phyloP scores from a whole-genome alignment of 2,329 filamentous ascomycete genomes.

The Canariomyces notabilis region DNA sequence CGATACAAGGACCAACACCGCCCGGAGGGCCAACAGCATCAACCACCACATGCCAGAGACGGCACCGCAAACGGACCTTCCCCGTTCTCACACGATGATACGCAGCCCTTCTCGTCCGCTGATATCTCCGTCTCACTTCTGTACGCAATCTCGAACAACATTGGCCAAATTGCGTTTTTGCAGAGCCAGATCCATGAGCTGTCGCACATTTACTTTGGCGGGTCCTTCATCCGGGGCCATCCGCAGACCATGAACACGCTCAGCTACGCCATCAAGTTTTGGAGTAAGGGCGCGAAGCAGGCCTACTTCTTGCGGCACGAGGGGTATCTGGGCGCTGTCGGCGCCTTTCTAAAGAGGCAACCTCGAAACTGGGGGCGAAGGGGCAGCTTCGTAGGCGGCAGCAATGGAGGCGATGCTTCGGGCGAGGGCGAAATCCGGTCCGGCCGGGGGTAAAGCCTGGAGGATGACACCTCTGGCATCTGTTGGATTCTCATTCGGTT shows the following conservation, averaged over 20 bases:
- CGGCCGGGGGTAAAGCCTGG: not conserved
- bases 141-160: constrained; percentile 96
- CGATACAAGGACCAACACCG: constrained; percentile 29
- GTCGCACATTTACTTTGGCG: constrained; percentile 94
- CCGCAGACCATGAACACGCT: constrained; percentile 97
- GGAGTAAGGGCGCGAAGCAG: constrained; percentile 86
- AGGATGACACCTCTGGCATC: not conserved
- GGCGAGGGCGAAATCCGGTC: constrained; percentile 6
- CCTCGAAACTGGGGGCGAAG: constrained; percentile 86
- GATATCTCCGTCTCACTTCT: constrained; percentile 89
- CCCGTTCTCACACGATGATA: constrained; percentile 9
- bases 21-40: constrained; percentile 14
- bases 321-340: constrained; percentile 89
- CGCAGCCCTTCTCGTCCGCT: constrained; percentile 63
- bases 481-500: too few relatives aligned
- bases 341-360: constrained; percentile 88
- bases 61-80: constrained; percentile 1
- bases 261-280: constrained; percentile 95
- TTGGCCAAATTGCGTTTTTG: constrained; percentile 95
- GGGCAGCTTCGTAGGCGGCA: constrained; percentile 62
- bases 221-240: constrained; percentile 93
- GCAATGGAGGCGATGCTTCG: constrained; percentile 29
- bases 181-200: constrained; percentile 92
- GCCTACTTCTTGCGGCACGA: constrained; percentile 95
- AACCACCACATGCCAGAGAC: not conserved